phyloP scores from a whole-genome alignment of 2,329 filamentous ascomycete species.

The Fusarium virguliforme region DNA sequence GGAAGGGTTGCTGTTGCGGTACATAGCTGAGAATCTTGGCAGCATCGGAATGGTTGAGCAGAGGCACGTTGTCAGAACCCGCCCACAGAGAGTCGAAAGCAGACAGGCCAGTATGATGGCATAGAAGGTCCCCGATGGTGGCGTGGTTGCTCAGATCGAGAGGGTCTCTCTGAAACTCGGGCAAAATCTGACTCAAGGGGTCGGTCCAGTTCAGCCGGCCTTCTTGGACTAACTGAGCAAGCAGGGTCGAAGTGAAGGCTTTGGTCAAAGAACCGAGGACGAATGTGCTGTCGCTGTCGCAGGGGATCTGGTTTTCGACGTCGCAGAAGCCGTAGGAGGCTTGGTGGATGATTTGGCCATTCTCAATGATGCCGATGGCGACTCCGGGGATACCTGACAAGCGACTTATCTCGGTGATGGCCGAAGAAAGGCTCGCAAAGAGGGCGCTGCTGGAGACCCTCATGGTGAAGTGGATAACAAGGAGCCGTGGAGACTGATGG shows the following conservation, averaged over 20 bases:
- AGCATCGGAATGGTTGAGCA: background rate
- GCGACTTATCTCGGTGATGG: background rate
- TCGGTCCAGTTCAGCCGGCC: background rate
- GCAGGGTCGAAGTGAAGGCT: background rate
- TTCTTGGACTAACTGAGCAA: background rate
- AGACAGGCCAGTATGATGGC: background rate
- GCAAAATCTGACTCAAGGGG: background rate
- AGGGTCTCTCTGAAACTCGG: background rate
- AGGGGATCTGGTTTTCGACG: background rate
- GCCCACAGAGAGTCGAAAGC: background rate
- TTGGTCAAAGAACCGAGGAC: background rate
- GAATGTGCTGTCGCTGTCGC: background rate
- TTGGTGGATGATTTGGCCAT: background rate
- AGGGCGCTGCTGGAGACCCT: background rate
- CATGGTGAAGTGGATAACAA: background rate
- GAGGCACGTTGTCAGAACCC: background rate
- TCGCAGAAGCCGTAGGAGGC: background rate
- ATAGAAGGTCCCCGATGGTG: background rate
- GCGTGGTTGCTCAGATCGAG: background rate
- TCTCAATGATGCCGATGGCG: background rate
- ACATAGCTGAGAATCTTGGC: background rate
- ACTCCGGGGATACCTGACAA: background rate
- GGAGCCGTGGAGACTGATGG: no score
- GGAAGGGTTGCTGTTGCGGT: background rate
- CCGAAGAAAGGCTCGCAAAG: background rate